phyloP scores from a whole-genome alignment of 768 basidiomycete species.

The Rhizopogon vesiculosus region DNA sequence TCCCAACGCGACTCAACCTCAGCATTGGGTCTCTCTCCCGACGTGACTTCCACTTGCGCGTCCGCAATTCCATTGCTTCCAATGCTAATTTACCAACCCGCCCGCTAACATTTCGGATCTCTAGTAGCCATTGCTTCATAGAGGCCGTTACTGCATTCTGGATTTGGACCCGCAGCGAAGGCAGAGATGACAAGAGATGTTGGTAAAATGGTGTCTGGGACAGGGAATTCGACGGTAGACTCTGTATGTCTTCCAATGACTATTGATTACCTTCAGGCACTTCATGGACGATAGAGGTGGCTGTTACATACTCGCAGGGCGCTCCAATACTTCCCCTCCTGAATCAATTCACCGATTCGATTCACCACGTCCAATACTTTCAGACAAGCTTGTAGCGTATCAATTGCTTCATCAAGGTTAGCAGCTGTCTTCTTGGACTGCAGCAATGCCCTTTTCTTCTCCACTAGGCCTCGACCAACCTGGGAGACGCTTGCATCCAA shows the following conservation, averaged over 20 bases:
- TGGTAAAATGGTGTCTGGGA: constrained; percentile 93
- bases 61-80: constrained; percentile 84
- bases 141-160: constrained; percentile 93
- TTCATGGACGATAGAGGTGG: constrained; percentile 95
- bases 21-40: constrained; percentile 83
- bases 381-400: constrained; percentile 89
- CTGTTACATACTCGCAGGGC: constrained; percentile 77
- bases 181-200: constrained; percentile 86
- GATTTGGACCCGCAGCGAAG: constrained; percentile 84
- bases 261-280: constrained; percentile 50
- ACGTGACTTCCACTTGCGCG: constrained; percentile 76
- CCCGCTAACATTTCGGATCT: constrained; percentile 85
- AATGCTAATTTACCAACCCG: constrained; percentile 84
- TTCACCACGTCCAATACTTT: constrained; percentile 90
- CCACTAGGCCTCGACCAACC: constrained; percentile 81
- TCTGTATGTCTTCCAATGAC: constrained; percentile 95
- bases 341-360: constrained; percentile 90
- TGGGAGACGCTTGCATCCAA: constrained; percentile 86
- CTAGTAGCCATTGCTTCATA: constrained; percentile 94
- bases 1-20: constrained; percentile 75
- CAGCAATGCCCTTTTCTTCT: constrained; percentile 88
- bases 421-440: constrained; percentile 90
- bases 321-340: constrained; percentile 94
- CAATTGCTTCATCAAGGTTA: constrained; percentile 95
- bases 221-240: constrained; percentile 82